Percentiles rank a stretch among this genome's conserved stretches.
These are phyloP conservation scores for Macrolepiota albuminosa DNA, from an alignment of 768 basidiomycete genomes.

Conservation along the genomic window DNA sequence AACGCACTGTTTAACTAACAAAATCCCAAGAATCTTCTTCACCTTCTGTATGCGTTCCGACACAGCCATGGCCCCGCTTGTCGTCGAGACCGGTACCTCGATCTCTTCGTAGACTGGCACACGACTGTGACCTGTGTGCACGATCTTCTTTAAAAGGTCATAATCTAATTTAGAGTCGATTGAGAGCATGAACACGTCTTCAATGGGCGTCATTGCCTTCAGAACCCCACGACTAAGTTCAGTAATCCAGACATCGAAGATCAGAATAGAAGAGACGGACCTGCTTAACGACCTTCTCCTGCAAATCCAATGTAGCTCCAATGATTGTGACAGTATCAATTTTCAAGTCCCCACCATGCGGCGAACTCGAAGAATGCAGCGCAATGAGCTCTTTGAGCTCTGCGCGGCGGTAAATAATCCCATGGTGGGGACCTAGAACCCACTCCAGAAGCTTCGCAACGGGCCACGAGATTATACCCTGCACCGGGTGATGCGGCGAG, in stretches of 20 bases:
- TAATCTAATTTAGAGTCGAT: constrained; percentile 83
- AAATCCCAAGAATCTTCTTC: constrained; percentile 82
- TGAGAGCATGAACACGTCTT: constrained; percentile 81
- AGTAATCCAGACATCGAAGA: background rate
- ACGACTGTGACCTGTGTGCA: constrained; percentile 76
- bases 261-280: constrained; percentile 21
- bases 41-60: constrained; percentile 41
- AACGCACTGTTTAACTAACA: constrained; percentile 88
- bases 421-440: constrained; percentile 78
- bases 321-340: constrained; percentile 87
- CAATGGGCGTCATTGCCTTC: constrained; percentile 79
- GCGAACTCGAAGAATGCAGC: constrained; percentile 69
- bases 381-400: constrained; percentile 90
- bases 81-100: constrained; percentile 46
- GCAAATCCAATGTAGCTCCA: constrained; percentile 83
- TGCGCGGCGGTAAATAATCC: constrained; percentile 83
- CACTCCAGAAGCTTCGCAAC: constrained; percentile 79
- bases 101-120: constrained; percentile 81
- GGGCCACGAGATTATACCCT: constrained; percentile 81
- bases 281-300: constrained; percentile 79
- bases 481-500: background rate
- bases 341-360: constrained; percentile 82
- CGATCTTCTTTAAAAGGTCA: constrained; percentile 70
- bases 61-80: constrained; percentile 10
- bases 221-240: background rate